Conservation (phyloP, 2,329 filamentous ascomycete species). For the Dothistroma pini region DNA sequence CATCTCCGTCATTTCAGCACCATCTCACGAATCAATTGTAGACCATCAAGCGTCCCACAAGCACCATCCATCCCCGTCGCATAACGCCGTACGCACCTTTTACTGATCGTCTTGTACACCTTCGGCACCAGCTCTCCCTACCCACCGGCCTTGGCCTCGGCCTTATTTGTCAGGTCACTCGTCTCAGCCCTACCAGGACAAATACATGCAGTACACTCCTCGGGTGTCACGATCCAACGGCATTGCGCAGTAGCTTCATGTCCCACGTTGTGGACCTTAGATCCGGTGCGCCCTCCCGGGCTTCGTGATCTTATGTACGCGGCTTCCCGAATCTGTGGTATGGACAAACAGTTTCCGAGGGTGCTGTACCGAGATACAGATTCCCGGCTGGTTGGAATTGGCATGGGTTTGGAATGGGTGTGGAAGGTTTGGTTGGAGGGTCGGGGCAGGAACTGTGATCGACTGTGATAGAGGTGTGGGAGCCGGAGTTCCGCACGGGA, state of each 20-base stretch:
- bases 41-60: background rate
- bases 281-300: background rate
- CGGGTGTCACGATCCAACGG: background rate
- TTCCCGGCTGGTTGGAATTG: background rate
- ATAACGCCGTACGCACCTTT: background rate
- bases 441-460: background rate
- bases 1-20: background rate
- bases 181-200: conserved; percentile 1
- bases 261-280: conserved; percentile 3
- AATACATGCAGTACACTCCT: background rate
- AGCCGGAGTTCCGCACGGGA: conserved; percentile 9
- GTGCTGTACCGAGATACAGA: background rate
- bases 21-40: background rate
- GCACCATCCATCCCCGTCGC: background rate
- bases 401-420: background rate
- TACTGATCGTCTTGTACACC: background rate
- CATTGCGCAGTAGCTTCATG: background rate
- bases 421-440: background rate
- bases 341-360: background rate
- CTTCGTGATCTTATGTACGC: background rate
- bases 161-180: conserved; percentile 2
- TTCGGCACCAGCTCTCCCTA: background rate
- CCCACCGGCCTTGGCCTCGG: background rate
- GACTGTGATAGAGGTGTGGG: background rate
- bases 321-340: background rate